Evolutionary conservation across 73 alveolate species (phyloP).

Genomic region (Symbiodinium pilosum): DNA sequence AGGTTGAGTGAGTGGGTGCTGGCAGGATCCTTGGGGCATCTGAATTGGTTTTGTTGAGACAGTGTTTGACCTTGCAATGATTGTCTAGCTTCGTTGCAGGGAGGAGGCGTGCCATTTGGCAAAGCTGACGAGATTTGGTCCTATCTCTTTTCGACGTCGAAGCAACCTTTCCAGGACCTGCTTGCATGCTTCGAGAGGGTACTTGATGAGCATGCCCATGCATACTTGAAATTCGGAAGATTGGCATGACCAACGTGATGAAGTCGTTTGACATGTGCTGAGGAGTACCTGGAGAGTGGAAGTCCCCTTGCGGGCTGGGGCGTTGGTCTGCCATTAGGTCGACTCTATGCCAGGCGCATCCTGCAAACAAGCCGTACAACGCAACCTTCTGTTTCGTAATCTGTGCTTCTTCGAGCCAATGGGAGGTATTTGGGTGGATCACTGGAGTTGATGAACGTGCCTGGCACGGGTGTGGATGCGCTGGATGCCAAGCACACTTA

Average conservation of each 20-base stretch:
- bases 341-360: conserved; percentile 54
- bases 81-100: background rate
- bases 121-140: conserved; percentile 74
- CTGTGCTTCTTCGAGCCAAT: no score
- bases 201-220: background rate
- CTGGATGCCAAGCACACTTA: background rate
- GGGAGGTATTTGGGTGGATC: conserved; percentile 81
- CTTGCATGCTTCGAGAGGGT: no score
- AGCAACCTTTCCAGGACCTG: conserved; percentile 51
- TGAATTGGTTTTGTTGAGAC: no score
- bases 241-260: background rate
- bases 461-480: conserved; percentile 86
- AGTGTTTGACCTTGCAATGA: no score
- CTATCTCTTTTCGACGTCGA: conserved; percentile 61
- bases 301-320: conserved; percentile 90
- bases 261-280: background rate
- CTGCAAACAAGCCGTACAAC: background rate
- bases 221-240: background rate
- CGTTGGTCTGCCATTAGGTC: conserved; percentile 74
- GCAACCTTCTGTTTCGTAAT: no score
- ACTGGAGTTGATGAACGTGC: conserved; percentile 70
- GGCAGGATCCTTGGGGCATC: no score
- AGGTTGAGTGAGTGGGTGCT: no score
- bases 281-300: conserved; percentile 88
- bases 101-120: conserved; percentile 64